Evolutionary conservation across 345 rosid species (phyloP), one percentile per base, ranked within the genome.

Genomic region (Eucalyptus brandiana): DNA sequence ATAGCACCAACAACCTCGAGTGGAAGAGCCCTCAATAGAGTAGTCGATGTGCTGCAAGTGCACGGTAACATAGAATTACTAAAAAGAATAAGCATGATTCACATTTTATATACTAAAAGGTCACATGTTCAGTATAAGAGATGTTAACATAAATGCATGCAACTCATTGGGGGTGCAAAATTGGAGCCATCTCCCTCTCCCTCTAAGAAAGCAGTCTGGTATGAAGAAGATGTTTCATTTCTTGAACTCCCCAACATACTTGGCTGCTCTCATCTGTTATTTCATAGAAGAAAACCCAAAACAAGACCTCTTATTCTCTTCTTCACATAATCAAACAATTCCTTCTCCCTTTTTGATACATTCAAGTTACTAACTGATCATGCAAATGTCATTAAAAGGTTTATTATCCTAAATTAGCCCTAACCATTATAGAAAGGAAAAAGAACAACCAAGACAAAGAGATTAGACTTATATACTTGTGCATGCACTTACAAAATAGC

Each of bases 1-100:
- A 97, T 94, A 58, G 96, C 99, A 58, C 94, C 94, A 85, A 99
- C 97, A 92, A 97, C 98, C 87, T 97, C 97, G 1, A 96, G 93
- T 24, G 98, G 98, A 88, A 97, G 91, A 86, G 96, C 90, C 93
- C 91, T 92, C 34, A 98, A 93, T 51, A 93, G 89, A 24, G 93
- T 48, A 18, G 90, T 87, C 23, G 95, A 96, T 26, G 94, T 91
- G 80, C 95, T 95, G 93, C 88, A 87, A 87, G 88, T 49, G 86
- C 24, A 53, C 51, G 48, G 67, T 19, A 32, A 58, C 88, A 50
- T 50, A 58, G 11, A 50, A 67, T 56, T 12, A 32, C 40, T 86
- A 86, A 56, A 49, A 18, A 2, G 18, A 49, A 49, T 15, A 18
- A 49, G 51, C 3, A 18, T 49, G 51, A 49, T 49, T 49, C 3